Evolutionary conservation across 2,329 filamentous ascomycete genomes (phyloP), one percentile per base, ranked within the genome.

Genomic region (Thermothelomyces thermophilus): DNA sequence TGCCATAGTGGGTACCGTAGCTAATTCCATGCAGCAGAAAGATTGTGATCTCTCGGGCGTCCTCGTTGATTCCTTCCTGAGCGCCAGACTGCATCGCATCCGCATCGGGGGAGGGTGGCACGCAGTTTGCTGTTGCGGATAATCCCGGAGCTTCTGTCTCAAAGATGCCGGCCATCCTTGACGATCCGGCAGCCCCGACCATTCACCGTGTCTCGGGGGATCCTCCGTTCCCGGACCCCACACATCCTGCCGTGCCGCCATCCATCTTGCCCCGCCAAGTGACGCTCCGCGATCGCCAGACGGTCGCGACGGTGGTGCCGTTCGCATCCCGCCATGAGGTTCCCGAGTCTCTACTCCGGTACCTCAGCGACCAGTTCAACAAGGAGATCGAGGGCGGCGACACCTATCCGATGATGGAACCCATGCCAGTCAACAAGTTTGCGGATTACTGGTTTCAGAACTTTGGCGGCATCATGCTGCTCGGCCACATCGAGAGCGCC

Each of bases 311-410:
- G 1, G 75, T 95, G 39, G 78, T 95, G 44, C 90, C 90, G 9
- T 90, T 95, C 66, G 82, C 82, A 16, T 86, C 85, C n/a, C 79
- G 80, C 16, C 73, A 81, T 50, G 80, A 90, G 63, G 83, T 94
- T n/a, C 90, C 90, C 2, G 71, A 74, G 34, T 83, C 84, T 6
- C 73, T 95, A 51, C 73, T 91, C 31, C 76, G 76, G 34, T 93
- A 94, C 63, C 79, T 95, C 41, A 86, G 80, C 60, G 86, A 89
- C 62, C 85, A 93, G 69, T 77, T 95, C 60, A 91, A 90, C 66
- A 85, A 87, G 68, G 90, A 95, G 68, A 93, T 95, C 62, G 87
- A 93, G 63, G 87, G 88, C 67, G 90, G 90, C 50, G 89, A 95
- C 66, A 94, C 90, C 1, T 95, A 95, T 66, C 88, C 90, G 19